phyloP scores from a whole-genome alignment of 2,329 filamentous ascomycete species.

The Colletotrichum cereale region DNA sequence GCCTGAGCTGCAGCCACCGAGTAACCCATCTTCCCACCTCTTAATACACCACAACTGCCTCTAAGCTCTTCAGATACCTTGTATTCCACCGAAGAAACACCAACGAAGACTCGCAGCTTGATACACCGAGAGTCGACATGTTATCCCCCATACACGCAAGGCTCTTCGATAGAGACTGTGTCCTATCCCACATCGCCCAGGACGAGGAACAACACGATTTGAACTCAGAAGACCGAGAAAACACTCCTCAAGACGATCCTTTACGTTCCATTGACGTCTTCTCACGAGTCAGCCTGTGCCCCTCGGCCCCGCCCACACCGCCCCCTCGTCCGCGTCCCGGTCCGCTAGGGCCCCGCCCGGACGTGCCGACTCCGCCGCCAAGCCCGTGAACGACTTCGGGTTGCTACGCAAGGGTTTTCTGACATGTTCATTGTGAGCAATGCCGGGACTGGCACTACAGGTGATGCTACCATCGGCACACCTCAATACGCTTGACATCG shows the following conservation, averaged over 20 bases:
- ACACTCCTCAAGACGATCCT: background rate
- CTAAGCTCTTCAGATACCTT: background rate
- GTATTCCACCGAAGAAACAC: background rate
- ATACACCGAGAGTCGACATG: background rate
- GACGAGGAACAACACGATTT: background rate
- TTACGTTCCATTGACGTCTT: background rate
- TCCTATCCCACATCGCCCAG: background rate
- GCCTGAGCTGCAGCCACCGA: background rate
- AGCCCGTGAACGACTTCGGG: background rate
- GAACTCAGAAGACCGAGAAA: background rate
- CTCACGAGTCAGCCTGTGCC: background rate
- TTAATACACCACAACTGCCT: background rate
- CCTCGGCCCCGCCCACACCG: conserved; percentile 21
- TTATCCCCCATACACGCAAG: conserved; percentile 3
- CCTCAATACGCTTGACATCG: background rate
- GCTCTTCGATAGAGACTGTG: background rate
- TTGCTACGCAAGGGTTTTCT: too few relatives aligned
- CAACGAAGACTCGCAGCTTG: background rate
- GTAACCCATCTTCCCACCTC: background rate
- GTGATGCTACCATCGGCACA: background rate
- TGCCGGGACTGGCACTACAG: background rate
- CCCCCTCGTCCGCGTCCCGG: conserved; percentile 3
- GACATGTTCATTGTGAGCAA: too few relatives aligned
- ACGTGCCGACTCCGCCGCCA: conserved; percentile 13
- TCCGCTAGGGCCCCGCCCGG: conserved; percentile 1